Evolutionary conservation across 2,329 filamentous ascomycete species (phyloP).

Genomic region (Phoma sp.): DNA sequence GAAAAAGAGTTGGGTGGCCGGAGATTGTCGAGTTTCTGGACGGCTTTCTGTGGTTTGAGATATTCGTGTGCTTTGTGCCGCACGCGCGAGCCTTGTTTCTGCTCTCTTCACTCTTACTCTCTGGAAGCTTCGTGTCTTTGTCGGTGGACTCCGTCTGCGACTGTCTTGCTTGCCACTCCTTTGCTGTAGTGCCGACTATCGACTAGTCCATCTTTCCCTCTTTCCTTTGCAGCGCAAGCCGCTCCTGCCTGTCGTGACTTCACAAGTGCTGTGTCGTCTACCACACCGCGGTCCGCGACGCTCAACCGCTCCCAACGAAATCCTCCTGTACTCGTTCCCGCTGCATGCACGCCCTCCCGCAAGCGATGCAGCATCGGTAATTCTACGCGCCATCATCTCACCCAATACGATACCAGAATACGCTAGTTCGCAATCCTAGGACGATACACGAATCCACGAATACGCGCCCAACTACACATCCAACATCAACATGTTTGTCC

Average conservation of each 20-base stretch:
- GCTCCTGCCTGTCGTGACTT: slow-evolving; percentile 1
- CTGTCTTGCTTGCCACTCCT: slow-evolving; percentile 10
- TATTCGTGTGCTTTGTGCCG: slow-evolving; percentile 3
- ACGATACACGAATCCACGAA: slow-evolving; percentile 22
- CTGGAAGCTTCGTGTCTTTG: neutral
- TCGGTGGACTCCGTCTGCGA: neutral
- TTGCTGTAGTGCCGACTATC: slow-evolving; percentile 5
- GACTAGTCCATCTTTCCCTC: neutral
- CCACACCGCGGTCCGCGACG: slow-evolving; percentile 15
- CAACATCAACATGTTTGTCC: slow-evolving; percentile 37
- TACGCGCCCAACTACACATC: slow-evolving; percentile 27
- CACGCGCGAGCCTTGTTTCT: slow-evolving; percentile 10
- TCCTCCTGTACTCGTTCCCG: slow-evolving; percentile 10
- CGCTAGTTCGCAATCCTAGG: slow-evolving; percentile 24
- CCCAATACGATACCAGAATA: slow-evolving; percentile 21
- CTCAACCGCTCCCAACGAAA: neutral
- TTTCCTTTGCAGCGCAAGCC: slow-evolving; percentile 3
- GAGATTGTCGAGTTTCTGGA: slow-evolving; percentile 11
- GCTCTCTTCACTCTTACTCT: neutral
- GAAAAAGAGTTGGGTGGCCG: slow-evolving; percentile 5
- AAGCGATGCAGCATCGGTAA: slow-evolving; percentile 34
- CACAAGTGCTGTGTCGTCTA: slow-evolving; percentile 12
- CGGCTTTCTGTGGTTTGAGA: slow-evolving; percentile 8
- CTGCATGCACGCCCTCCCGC: slow-evolving; percentile 7
- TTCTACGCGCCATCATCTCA: slow-evolving; percentile 19